These are phyloP conservation scores for Penicillium bovifimosum DNA, from an alignment of 495 filamentous ascomycete species.

Conservation along the genomic window DNA sequence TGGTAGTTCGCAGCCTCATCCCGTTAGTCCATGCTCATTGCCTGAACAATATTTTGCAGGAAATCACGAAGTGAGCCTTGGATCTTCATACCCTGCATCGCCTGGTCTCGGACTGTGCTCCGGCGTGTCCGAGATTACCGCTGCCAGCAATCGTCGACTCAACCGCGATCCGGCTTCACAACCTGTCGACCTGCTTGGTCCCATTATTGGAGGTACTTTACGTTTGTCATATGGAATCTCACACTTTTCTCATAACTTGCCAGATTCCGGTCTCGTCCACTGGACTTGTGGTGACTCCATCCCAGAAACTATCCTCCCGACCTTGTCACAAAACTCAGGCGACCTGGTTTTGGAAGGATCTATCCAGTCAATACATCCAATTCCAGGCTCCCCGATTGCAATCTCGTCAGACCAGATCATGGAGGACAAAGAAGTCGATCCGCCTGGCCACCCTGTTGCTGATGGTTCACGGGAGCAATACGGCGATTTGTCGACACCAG, in stretches of 20 bases:
- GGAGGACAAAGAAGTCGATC: constrained; percentile 16
- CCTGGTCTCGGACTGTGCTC: not conserved
- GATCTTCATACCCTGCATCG: not conserved
- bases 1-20: not conserved
- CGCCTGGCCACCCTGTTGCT: not conserved
- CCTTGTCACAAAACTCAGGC: not conserved
- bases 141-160: not conserved
- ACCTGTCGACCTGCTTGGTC: not conserved
- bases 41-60: not conserved
- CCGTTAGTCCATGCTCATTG: not conserved
- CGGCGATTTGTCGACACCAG: constrained; percentile 25
- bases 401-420: constrained; percentile 1
- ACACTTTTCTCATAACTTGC: not conserved
- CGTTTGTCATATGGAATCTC: not conserved
- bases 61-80: not conserved
- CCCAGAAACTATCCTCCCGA: not conserved
- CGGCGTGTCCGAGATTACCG: constrained; percentile 12
- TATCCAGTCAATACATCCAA: not conserved
- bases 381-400: not conserved
- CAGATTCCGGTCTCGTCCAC: not conserved
- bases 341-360: not conserved
- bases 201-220: not conserved
- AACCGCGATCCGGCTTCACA: not conserved
- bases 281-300: not conserved
- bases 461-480: constrained; percentile 24